These are phyloP conservation scores for Geotrichum ghanense DNA, from an alignment of 805 yeast genomes.

Conservation along the genomic window DNA sequence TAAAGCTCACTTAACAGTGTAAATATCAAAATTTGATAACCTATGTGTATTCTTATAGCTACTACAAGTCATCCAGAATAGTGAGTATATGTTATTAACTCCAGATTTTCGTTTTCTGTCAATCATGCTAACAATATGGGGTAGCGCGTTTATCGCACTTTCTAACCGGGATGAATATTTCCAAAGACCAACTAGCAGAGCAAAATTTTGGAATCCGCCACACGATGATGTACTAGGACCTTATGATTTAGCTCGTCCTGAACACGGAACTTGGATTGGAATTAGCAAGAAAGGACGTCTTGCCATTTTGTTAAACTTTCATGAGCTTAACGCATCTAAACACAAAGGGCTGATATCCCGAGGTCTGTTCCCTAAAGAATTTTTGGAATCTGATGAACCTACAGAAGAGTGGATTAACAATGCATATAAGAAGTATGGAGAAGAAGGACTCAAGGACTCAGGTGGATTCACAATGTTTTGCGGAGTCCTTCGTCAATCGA, in stretches of 20 bases:
- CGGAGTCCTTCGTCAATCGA: constrained; percentile 31
- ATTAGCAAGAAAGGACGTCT: constrained; percentile 44
- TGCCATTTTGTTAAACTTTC: constrained; percentile 66
- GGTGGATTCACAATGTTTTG: constrained; percentile 58
- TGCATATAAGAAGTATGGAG: constrained; percentile 17
- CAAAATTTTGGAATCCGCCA: constrained; percentile 30
- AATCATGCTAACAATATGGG: too few relatives aligned
- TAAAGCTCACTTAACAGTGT: too few relatives aligned
- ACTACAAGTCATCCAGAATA: constrained; percentile 61
- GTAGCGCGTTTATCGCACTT: constrained; percentile 57
- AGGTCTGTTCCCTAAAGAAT: constrained; percentile 40
- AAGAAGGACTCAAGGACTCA: constrained; percentile 26
- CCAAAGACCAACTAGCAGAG: constrained; percentile 56
- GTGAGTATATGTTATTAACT: constrained; percentile 16
- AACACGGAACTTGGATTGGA: constrained; percentile 91
- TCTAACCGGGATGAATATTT: constrained; percentile 86
- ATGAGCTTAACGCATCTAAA: constrained; percentile 37
- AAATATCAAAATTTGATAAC: too few relatives aligned
- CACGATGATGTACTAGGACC: constrained; percentile 47
- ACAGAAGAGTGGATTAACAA: constrained; percentile 37
- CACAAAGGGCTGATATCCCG: constrained; percentile 33
- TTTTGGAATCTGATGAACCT: constrained; percentile 26
- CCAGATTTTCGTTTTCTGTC: constrained; percentile 1
- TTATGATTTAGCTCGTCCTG: constrained; percentile 55
- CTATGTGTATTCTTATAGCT: constrained; percentile 71